These are phyloP conservation scores for Primulina tabacum DNA, from an alignment of 257 asterid species.

Conservation along the genomic window DNA sequence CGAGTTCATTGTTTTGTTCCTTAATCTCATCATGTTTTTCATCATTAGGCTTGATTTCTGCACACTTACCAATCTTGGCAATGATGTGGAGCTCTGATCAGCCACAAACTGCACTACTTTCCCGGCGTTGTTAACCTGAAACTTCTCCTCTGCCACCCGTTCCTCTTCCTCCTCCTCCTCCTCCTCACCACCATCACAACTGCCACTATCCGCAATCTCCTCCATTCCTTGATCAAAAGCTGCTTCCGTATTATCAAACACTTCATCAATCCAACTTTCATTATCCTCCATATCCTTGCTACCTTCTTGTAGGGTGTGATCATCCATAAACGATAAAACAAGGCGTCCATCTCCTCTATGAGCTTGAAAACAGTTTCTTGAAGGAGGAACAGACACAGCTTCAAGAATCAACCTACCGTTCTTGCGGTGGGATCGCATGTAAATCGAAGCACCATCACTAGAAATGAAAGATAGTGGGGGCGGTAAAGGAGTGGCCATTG, in stretches of 20 bases:
- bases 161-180: not conserved
- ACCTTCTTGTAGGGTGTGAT: constrained; percentile 5
- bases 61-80: constrained; percentile 35
- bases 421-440: constrained; percentile 55
- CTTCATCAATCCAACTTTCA: constrained; percentile 25
- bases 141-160: not conserved
- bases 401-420: constrained; percentile 72
- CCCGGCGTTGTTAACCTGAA: not conserved
- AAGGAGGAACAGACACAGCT: constrained; percentile 55
- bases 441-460: constrained; percentile 45
- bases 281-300: constrained; percentile 1
- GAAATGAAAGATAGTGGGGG: constrained; percentile 70
- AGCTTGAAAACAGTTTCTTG: constrained; percentile 49
- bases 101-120: constrained; percentile 22
- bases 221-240: constrained; percentile 17
- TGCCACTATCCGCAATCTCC: not conserved
- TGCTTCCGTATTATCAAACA: constrained; percentile 32
- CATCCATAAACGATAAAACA: constrained; percentile 38
- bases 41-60: constrained; percentile 39
- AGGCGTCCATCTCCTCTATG: constrained; percentile 67
- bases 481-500: constrained; percentile 54
- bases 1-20: constrained; percentile 34
- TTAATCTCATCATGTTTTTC: constrained; percentile 39
- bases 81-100: constrained; percentile 28
- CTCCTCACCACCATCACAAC: not conserved